Conservation (phyloP, 169 alveolate genomes). For the Amoebophrya sp. region DNA sequence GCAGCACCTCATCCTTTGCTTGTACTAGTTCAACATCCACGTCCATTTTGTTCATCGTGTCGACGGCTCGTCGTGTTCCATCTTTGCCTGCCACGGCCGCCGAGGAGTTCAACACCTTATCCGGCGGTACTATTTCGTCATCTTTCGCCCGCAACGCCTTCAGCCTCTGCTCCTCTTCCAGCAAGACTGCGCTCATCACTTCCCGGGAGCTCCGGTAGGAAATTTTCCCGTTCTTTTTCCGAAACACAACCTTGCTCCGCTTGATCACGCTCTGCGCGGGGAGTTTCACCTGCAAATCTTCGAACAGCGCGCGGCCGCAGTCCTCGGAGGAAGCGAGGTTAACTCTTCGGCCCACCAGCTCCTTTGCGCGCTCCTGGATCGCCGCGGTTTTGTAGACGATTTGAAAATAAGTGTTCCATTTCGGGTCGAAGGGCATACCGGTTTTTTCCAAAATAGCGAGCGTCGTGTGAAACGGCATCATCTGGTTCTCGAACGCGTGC, state of each 20-base stretch:
- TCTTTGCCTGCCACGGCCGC: too few relatives aligned
- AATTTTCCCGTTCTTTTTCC: conserved; percentile 24
- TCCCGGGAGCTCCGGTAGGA: neutral
- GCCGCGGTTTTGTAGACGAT: neutral
- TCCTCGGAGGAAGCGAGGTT: conserved; percentile 23
- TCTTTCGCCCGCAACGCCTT: too few relatives aligned
- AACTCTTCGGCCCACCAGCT: neutral
- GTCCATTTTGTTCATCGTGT: too few relatives aligned
- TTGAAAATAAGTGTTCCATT: neutral
- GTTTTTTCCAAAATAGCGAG: neutral
- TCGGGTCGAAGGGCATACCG: neutral
- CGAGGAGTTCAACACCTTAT: too few relatives aligned
- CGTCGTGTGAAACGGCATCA: neutral
- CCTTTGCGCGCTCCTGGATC: neutral
- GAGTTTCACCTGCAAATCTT: neutral
- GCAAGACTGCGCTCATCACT: neutral
- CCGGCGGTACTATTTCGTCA: too few relatives aligned
- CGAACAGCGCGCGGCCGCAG: conserved; percentile 15
- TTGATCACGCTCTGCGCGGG: too few relatives aligned
- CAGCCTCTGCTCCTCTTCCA: too few relatives aligned
- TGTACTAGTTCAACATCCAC: too few relatives aligned
- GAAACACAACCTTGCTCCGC: too few relatives aligned
- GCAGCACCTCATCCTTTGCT: too few relatives aligned
- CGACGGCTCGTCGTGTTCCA: too few relatives aligned
- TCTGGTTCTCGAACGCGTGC: neutral